Base-by-base conservation (phyloP, 176 grass and related monocot species). In the Raddia distichophylla region DNA sequence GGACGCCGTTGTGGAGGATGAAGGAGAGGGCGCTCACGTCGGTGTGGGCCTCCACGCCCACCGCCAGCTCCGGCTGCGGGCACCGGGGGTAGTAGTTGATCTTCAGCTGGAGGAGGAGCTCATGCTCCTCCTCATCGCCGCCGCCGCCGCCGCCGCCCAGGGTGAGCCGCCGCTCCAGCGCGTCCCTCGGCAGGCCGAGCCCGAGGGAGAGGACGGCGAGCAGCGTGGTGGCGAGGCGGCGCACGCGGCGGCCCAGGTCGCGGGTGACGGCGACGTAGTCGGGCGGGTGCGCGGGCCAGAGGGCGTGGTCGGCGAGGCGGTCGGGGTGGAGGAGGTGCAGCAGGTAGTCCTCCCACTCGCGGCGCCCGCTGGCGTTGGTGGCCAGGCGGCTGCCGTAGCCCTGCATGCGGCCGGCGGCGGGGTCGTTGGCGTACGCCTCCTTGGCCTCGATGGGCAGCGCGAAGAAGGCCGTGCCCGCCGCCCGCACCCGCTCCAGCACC, bases 61-160 rank as follows among this genome's bases (percentile, higher is more conserved):
- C 61, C 11, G 92, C 95, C 19, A 98, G 90, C 64, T 95, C 86
- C 1, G 95, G 95, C 86, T 88, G 95, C 43, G 92, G 95, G 88
- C 95, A 95, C 20, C 54, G 46, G 0, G 95, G 95, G 86, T 98
- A 98, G 86, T 98, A 98, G 79, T 98, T 98, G 60, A 98, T 98
- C 90, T 98, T 98, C 35, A 98, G 10, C 83, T 98, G 91, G 45
- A 98, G 85, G 4, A 89, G 67, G 19, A 98, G 86, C 32, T 90
- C 89, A 27, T 27, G 27, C 27, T 27, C 27, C 27, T 27, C 27
- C 27, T 27, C 27, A 27, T 27, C 27, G 27, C 27, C 27, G 27
- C 3, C 74, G 52, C 86, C n/a, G n/a, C n/a, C n/a, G 37, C 4
- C 37, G 4, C 3, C 74, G 52, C 86, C 75, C 10, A 53, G 46